Evolutionary conservation across 176 grass and related monocot genomes (phyloP), one percentile per base, ranked within the genome.

Genomic region (Lolium multiflorum): DNA sequence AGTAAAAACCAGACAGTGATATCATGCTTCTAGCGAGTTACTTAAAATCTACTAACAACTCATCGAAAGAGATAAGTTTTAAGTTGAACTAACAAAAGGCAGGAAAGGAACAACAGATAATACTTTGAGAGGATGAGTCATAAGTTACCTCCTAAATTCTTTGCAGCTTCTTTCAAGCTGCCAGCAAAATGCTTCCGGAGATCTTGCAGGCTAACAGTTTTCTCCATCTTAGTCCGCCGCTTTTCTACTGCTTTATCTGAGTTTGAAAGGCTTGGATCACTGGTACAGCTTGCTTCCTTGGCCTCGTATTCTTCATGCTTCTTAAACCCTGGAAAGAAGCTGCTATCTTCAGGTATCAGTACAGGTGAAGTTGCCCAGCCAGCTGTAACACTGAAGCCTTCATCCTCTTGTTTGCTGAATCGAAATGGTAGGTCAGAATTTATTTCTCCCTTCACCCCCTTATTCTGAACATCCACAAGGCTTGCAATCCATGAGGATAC

Each of bases 91-190:
- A 60, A 24, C 9, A 24, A 78, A 24, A 37, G 8, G 26, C 50
- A 31, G 10, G 6, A 22, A 86, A 74, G 17, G 5, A 87, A 79
- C 24, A 57, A 6, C 24, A 74, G 18, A 11, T 31, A 60, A 60
- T 17, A 3, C 0, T 79, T 71, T 4, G 38, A 24, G 75, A 2
- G 1, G 47, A 56, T 4, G 41, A 54, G 80, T 74, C 39, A 87
- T 15, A 87, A 80, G 14, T 78, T 90, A 99, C 97, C 97, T 96
- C 94, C 97, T 84, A 99, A 89, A 80, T 91, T 96, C 76, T 90
- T 99, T 76, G 97, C 92, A 87, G 97, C 97, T 91, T 94, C 94
- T 89, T 99, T 99, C 82, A 99, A 87, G 76, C 97, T 99, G 26
- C 97, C 97, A 47, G 97, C 94, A 60, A 99, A 99, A 83, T 99